These are phyloP conservation scores for Alnus rubra DNA, from an alignment of 306 rosid species.

Conservation along the genomic window DNA sequence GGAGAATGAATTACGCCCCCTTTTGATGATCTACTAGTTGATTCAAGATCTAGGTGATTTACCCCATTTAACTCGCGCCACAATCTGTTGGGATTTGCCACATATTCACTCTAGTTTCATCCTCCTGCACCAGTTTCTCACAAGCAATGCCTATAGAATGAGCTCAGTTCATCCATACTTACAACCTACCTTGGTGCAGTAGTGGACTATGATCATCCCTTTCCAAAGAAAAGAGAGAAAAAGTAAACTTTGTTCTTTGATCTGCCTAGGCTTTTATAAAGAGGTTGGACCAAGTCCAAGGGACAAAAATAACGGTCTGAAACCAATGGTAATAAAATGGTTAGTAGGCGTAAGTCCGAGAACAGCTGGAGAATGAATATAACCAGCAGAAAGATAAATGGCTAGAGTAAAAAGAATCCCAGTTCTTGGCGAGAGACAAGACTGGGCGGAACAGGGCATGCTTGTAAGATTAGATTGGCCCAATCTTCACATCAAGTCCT, in stretches of 20 bases:
- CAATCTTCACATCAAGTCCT: too few species aligned
- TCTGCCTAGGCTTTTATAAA: too few species aligned
- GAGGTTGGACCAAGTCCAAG: too few species aligned
- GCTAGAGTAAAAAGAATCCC: not conserved
- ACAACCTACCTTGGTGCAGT: not conserved
- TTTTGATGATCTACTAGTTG: conserved; percentile 2
- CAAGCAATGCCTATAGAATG: not conserved
- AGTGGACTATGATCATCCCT: too few species aligned
- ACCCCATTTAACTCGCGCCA: not conserved
- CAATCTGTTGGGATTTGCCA: not conserved
- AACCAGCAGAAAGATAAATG: not conserved
- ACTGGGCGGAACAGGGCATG: too few species aligned
- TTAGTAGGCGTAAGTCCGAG: too few species aligned
- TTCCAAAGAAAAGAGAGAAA: too few species aligned
- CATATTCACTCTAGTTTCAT: too few species aligned
- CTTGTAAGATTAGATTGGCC: too few species aligned
- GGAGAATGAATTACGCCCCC: not conserved
- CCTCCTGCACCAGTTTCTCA: not conserved
- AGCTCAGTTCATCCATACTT: not conserved
- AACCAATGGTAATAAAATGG: too few species aligned
- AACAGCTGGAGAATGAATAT: not conserved
- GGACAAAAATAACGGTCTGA: too few species aligned
- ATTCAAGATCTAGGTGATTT: not conserved
- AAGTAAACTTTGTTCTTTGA: too few species aligned
- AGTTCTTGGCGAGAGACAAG: not conserved